These are phyloP conservation scores for Abelmoschus esculentus DNA, from an alignment of 345 rosid genomes.

Conservation along the genomic window DNA sequence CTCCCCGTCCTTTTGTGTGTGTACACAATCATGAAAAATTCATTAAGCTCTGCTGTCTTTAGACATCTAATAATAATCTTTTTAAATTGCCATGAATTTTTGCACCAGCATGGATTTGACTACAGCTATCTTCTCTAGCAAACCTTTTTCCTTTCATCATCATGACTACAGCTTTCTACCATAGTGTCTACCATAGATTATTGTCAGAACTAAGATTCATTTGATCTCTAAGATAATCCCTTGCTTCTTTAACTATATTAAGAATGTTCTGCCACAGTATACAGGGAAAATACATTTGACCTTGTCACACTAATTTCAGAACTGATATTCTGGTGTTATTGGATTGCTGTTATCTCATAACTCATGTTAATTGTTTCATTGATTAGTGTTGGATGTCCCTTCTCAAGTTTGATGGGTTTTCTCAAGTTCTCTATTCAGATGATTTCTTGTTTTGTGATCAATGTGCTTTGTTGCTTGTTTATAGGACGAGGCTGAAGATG, in stretches of 20 bases:
- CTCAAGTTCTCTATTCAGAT: background rate
- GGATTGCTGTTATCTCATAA: background rate
- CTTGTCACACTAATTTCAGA: background rate
- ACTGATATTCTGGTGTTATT: background rate
- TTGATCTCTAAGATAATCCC: background rate
- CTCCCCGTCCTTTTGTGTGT: too few relatives aligned
- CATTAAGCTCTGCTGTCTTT: background rate
- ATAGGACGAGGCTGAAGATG: conserved; percentile 81
- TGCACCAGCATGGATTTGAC: background rate
- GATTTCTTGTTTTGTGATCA: background rate
- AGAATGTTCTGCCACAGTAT: background rate
- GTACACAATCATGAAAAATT: background rate
- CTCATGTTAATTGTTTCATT: background rate
- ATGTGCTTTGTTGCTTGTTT: conserved; percentile 4
- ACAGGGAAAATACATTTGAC: background rate
- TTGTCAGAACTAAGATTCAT: background rate
- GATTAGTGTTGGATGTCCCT: background rate
- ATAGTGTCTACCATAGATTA: background rate
- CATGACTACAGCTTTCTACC: background rate
- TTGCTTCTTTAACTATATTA: background rate
- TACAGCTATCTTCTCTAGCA: background rate
- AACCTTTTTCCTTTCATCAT: background rate
- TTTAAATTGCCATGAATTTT: background rate
- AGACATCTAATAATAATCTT: background rate
- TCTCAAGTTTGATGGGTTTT: too few relatives aligned